These are phyloP conservation scores for Exophiala sp. DNA, from an alignment of 2,329 filamentous ascomycete genomes.

Conservation along the genomic window DNA sequence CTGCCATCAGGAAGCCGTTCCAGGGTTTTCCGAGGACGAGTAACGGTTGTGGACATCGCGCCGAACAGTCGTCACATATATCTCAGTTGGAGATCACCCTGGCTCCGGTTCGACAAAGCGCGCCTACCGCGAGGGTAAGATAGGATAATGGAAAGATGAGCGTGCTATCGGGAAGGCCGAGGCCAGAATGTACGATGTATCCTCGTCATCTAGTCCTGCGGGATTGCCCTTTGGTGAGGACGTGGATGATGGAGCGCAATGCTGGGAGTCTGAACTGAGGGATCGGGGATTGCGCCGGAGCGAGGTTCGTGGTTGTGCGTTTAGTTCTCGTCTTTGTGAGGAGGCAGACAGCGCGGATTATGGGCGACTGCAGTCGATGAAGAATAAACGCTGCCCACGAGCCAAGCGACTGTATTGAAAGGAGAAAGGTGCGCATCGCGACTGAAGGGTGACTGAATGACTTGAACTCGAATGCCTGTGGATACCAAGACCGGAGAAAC, in stretches of 20 bases:
- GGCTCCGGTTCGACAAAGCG: neutral
- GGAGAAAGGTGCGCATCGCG: no score
- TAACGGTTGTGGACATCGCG: constrained; percentile 14
- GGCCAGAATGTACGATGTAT: constrained; percentile 8
- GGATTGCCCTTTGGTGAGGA: neutral
- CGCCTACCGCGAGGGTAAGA: neutral
- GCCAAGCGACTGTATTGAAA: no score
- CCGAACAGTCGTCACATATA: neutral
- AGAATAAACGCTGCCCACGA: neutral
- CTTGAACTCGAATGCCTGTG: no score
- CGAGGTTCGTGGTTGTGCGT: neutral
- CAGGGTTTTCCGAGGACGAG: constrained; percentile 30
- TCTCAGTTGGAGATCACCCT: neutral
- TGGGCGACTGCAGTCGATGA: neutral
- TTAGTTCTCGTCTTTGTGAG: no score
- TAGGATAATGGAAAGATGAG: neutral
- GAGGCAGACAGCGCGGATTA: no score
- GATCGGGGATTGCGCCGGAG: neutral
- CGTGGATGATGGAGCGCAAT: neutral
- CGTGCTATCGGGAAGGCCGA: constrained; percentile 16
- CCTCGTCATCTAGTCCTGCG: constrained; percentile 13
- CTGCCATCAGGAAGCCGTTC: constrained; percentile 44
- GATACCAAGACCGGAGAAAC: no score
- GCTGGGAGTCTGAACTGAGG: neutral
- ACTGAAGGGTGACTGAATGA: no score